Conservation (phyloP, 169 alveolate species). For the Neospora caninum region DNA sequence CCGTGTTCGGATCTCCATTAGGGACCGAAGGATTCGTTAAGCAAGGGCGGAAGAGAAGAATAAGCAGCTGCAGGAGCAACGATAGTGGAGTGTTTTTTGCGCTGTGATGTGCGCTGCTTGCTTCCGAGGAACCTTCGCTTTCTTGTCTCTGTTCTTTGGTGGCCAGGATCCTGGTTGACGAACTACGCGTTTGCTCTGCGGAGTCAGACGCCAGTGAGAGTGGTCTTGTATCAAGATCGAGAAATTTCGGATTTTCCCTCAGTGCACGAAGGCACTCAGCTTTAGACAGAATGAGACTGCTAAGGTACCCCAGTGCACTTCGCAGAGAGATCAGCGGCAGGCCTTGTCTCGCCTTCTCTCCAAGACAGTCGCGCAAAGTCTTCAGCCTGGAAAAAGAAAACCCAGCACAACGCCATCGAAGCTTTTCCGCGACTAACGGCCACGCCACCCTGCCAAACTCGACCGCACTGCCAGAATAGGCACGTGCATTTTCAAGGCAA, state of each 20-base stretch:
- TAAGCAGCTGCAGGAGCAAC: neutral
- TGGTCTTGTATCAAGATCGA: neutral
- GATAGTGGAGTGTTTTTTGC: neutral
- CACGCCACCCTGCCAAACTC: too few species aligned
- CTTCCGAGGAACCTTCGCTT: too few species aligned
- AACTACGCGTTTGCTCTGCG: neutral
- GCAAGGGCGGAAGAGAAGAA: neutral
- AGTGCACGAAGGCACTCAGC: neutral
- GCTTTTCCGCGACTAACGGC: too few species aligned
- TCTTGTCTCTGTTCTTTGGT: too few species aligned
- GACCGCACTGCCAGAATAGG: too few species aligned
- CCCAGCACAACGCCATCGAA: neutral
- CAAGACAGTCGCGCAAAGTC: neutral
- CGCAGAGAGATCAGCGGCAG: neutral
- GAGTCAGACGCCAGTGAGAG: neutral
- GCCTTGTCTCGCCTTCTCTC: neutral
- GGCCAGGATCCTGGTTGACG: too few species aligned
- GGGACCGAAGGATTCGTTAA: neutral
- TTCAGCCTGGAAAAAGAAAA: neutral
- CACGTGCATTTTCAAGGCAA: too few species aligned
- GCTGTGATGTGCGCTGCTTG: too few species aligned
- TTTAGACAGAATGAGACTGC: neutral
- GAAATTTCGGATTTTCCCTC: neutral
- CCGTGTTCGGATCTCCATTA: too few species aligned
- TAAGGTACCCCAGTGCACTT: slow-evolving; percentile 17